phyloP scores from a whole-genome alignment of 2,329 filamentous ascomycete species.

The Fonsecaea multimorphosa region DNA sequence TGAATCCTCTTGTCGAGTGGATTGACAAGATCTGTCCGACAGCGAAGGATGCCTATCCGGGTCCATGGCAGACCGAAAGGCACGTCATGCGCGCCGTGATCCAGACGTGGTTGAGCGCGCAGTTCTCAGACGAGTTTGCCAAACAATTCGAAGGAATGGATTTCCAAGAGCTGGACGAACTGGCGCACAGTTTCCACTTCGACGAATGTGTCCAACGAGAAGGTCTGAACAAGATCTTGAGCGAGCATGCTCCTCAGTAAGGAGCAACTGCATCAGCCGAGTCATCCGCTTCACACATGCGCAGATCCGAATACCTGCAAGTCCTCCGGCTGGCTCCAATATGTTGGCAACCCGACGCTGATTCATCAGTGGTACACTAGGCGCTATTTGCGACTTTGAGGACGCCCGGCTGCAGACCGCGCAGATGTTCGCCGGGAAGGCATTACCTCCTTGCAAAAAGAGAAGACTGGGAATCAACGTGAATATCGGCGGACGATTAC shows the following conservation, averaged over 20 bases:
- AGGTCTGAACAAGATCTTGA: constrained; percentile 58
- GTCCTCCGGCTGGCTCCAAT: not conserved
- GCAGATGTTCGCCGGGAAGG: not conserved
- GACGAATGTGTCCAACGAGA: constrained; percentile 61
- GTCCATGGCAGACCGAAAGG: constrained; percentile 57
- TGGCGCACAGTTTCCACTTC: constrained; percentile 61
- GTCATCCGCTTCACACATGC: not conserved
- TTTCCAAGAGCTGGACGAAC: constrained; percentile 60
- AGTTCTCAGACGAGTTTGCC: constrained; percentile 61
- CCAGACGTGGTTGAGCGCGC: constrained; percentile 58
- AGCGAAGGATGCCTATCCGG: constrained; percentile 53
- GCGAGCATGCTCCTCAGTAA: constrained; percentile 47
- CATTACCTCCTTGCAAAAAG: not conserved
- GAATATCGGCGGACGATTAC: not conserved
- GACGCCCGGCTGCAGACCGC: not conserved
- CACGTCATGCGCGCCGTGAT: constrained; percentile 55
- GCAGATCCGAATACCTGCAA: not conserved
- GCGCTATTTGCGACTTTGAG: not conserved
- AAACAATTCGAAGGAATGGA: constrained; percentile 59
- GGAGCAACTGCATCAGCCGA: not conserved
- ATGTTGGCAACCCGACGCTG: not conserved
- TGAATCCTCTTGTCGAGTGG: constrained; percentile 52
- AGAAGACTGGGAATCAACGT: not conserved
- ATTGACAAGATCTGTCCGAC: constrained; percentile 54
- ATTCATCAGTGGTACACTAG: constrained; percentile 1